Evolutionary conservation across 2,329 filamentous ascomycete species (phyloP).

Genomic region (Nemania abortiva): DNA sequence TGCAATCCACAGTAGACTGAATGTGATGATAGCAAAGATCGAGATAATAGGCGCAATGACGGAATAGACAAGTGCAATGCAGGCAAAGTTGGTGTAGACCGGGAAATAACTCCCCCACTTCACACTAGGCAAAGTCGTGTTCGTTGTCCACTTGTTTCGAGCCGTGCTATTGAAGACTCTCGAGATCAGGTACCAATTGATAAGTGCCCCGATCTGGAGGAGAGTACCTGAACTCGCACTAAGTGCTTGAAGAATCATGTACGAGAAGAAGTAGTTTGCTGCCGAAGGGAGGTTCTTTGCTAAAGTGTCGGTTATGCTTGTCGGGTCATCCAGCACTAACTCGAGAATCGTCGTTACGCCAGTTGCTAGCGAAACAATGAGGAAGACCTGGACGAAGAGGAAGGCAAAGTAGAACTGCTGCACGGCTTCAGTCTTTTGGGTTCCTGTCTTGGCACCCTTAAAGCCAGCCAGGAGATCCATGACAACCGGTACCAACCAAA

Average conservation of each 20-base stretch:
- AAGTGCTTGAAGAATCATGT: conserved; percentile 95
- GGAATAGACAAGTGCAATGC: conserved; percentile 89
- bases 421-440: conserved; percentile 82
- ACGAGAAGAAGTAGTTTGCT: conserved; percentile 98
- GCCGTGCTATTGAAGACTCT: conserved; percentile 86
- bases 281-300: conserved; percentile 85
- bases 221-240: conserved; percentile 91
- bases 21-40: conserved; percentile 93
- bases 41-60: conserved; percentile 91
- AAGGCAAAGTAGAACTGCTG: conserved; percentile 95
- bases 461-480: conserved; percentile 78
- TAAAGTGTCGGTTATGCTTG: conserved; percentile 76
- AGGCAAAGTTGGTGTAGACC: conserved; percentile 95
- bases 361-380: conserved; percentile 88
- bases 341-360: conserved; percentile 74
- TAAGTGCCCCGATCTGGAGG: conserved; percentile 82
- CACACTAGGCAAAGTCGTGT: conserved; percentile 81
- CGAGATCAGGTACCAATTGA: conserved; percentile 84
- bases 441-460: conserved; percentile 86
- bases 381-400: conserved; percentile 92
- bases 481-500: conserved; percentile 84
- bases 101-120: conserved; percentile 96
- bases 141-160: conserved; percentile 84
- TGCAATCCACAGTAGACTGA: conserved; percentile 90
- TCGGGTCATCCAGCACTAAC: conserved; percentile 67